Base-by-base conservation (phyloP, 2,329 filamentous ascomycete species). In the Microsporum ferrugineum region DNA sequence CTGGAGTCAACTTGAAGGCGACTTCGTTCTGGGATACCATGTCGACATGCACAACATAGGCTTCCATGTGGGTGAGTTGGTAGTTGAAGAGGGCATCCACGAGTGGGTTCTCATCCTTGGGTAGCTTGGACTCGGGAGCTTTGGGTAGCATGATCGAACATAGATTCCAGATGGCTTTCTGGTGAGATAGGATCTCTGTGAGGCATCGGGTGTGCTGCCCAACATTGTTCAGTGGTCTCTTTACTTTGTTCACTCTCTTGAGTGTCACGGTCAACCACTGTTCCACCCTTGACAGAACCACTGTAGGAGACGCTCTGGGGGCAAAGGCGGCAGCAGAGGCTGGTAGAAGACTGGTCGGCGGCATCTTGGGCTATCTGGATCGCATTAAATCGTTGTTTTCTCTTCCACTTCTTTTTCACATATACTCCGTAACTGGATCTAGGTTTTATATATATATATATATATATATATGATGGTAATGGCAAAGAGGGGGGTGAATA, bases 21-120 rank as follows among this genome's bases (percentile, higher is more conserved):
- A 99, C 91, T 79, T 97, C 94, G 74, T 95, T 94, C 76, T 91
- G 88, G 70, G 95, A 85, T 63, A 99, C 92, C 91, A 97, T 96
- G 79, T 99, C 94, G 76, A 99, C 91, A 76, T 97, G 92, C 64
- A 99, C 94, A 68, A 97, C 92, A 75, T 99, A 99, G 59, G 94
- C 94, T 78, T 97, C 91, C 68, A 97, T 80, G 73, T 96, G 90
- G 71, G 96, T 80, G 71, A 96, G 84, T 79, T 95, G 88, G 76
- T 92, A 94, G 82, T 95, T 95, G 82, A 88, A 90, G 65, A 96
- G 79, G 65, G 88, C 89, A 77, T 96, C 91, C 67, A 92, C 81
- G 66, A 95, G 80, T 53, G 88, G 88, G 72, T 95, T 89, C 58
- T 84, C 78, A 72, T 96, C 90, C 75, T 86, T 86, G 75, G 84